Base-by-base conservation (phyloP, 768 basidiomycete genomes). In the Chlorophyllum brunneum region DNA sequence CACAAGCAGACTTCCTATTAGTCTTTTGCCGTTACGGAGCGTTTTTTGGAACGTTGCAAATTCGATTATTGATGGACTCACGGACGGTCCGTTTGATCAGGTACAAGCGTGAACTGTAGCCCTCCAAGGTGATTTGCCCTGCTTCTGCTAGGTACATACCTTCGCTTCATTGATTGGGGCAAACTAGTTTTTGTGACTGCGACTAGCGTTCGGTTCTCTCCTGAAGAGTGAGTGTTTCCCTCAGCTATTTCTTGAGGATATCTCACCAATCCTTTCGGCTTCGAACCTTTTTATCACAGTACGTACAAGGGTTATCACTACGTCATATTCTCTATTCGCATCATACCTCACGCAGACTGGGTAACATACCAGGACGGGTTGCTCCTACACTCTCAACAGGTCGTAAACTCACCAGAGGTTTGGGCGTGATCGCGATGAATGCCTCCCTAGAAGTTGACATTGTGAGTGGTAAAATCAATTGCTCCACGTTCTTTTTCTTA, bases 71-170 rank as follows among this genome's bases (percentile, higher is more conserved):
- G 76, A 75, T 2, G 75, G 75, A 2, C 64, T 77, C 0, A 75
- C 75, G 0, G 73, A 72, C 0, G 76, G 75, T 1, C 75, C 76
- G 1, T 78, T 77, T 40, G 71, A 78, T 29, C 65, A 73, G 43
- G 75, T 78, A 5, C 72, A 74, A 59, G 76, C 76, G 11, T 78
- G 75, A 74, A 78, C 75, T 4, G 76, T 76, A 60, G 76, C 77
- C 1, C 56, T 78, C 22, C 75, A 75, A 55, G 71, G 70, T 67
- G 41, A 8, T 50, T 33, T 9, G 9, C 15, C 18, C 37, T 16
- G 15, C 20, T 22, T 9, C 13, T 22, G 4, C n/a, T 42, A 71
- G 75, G 75, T 61, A 73, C 70, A 4, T 77, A 76, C 61, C 63
- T 78, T 13, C 59, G 65, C 15, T 78, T 77, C 61, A 74, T 77